phyloP scores from a whole-genome alignment of 2,329 filamentous ascomycete genomes.

The Penicillium sp. region DNA sequence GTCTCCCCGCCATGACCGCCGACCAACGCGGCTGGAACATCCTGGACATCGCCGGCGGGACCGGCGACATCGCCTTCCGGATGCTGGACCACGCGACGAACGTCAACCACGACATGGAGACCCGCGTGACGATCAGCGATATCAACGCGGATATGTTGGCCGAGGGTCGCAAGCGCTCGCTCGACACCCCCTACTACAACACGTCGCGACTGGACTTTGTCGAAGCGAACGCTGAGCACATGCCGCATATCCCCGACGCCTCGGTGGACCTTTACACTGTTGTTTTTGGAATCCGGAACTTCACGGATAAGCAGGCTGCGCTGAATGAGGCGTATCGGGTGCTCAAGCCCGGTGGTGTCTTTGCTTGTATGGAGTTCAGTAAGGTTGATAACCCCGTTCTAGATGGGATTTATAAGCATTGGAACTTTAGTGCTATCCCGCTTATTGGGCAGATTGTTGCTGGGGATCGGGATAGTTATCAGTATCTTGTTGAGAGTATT shows the following conservation, averaged over 20 bases:
- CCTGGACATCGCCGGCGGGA: conserved; percentile 94
- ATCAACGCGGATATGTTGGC: conserved; percentile 95
- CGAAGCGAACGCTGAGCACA: conserved; percentile 83
- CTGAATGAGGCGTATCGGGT: conserved; percentile 82
- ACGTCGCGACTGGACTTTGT: conserved; percentile 66
- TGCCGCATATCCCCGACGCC: conserved; percentile 63
- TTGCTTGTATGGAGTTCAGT: conserved; percentile 94
- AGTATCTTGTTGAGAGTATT: conserved; percentile 98
- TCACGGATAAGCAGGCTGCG: conserved; percentile 84
- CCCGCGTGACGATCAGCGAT: conserved; percentile 86
- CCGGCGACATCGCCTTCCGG: conserved; percentile 96
- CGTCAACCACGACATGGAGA: conserved; percentile 75
- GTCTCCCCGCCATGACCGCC: conserved; percentile 39
- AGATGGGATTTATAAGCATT: conserved; percentile 86
- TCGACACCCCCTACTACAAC: conserved; percentile 60
- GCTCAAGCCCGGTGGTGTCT: conserved; percentile 89
- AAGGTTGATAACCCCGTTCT: conserved; percentile 77
- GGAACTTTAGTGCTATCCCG: conserved; percentile 93
- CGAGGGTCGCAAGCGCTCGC: conserved; percentile 78
- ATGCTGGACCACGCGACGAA: conserved; percentile 84
- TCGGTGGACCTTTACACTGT: conserved; percentile 96
- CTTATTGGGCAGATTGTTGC: conserved; percentile 94
- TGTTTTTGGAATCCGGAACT: conserved; percentile 95
- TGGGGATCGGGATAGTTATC: conserved; percentile 91
- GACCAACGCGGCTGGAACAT: conserved; percentile 63